Evolutionary conservation across 176 grass and related monocot species (phyloP), one percentile per base, ranked within the genome.

Genomic region (Cenchrus purpureus): DNA sequence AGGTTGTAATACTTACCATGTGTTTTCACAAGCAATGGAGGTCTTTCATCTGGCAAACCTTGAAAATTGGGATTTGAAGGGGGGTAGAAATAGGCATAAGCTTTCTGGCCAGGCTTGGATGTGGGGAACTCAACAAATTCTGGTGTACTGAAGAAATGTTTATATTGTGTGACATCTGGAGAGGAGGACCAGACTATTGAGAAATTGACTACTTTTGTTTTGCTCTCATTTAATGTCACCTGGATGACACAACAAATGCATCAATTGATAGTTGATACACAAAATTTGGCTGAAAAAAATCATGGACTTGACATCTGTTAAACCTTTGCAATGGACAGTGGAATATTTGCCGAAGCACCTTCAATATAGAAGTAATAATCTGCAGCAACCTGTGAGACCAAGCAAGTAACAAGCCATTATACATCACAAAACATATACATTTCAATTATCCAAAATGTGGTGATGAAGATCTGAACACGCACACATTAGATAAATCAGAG

Each of bases 81-180:
- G 58, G 90, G 97, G 62, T 98, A 95, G 79, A 95, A 98, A 71
- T 98, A 98, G 25, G 93, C 97, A 91, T 98, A 95, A 83, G 90
- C 97, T 85, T 92, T 95, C 81, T 89, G 81, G 58, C 90, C 88
- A 76, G 93, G 77, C 8, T 40, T 84, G 77, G 92, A 91, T 76
- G 91, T 84, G 71, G 97, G 82, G 82, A 98, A 98, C 74, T 98
- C 93, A 63, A 95, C 77, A 77, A 98, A 42, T 81, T 98, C 93
- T 44, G 93, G 93, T 72, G 85, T 66, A 71, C 93, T 92, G 80
- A 94, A 89, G 78, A 92, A 98, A 59, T 77, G 55, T 60, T 88
- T 84, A 75, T 92, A 92, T 78, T 94, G 87, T 42, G 44, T 74
- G 55, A 78, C 60, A 86, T 94, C 88, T 63, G 78, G 60, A 2